phyloP scores from a whole-genome alignment of 2,329 filamentous ascomycete species.

The Fusarium sp. region DNA sequence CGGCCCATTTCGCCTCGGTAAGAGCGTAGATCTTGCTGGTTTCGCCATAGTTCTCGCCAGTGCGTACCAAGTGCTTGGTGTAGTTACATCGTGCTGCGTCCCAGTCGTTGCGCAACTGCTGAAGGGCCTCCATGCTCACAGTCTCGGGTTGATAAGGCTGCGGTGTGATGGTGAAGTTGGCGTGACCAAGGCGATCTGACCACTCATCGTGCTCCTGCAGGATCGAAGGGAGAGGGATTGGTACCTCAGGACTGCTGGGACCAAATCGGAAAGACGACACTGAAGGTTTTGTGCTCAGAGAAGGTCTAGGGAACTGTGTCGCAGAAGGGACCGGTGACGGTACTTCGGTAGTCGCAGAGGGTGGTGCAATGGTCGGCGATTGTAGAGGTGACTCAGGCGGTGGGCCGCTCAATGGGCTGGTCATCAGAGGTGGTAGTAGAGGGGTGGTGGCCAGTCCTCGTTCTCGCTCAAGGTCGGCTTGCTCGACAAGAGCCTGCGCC shows the following conservation, averaged over 20 bases:
- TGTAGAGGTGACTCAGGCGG: conserved; percentile 82
- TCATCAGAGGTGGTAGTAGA: conserved; percentile 82
- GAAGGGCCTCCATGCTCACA: conserved; percentile 65
- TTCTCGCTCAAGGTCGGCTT: conserved; percentile 63
- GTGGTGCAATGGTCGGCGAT: conserved; percentile 76
- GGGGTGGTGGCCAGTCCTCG: conserved; percentile 77
- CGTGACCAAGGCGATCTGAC: conserved; percentile 86
- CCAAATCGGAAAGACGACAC: conserved; percentile 74
- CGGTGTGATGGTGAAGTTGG: conserved; percentile 89
- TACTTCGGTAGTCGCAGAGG: conserved; percentile 52
- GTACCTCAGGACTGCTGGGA: conserved; percentile 66
- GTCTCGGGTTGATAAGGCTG: conserved; percentile 76
- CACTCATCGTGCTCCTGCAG: conserved; percentile 79
- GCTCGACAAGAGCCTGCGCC: conserved; percentile 45
- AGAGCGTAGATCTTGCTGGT: conserved; percentile 88
- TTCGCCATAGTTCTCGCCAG: conserved; percentile 87
- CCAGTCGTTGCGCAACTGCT: conserved; percentile 80
- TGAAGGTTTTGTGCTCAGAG: conserved; percentile 80
- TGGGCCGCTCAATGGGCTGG: conserved; percentile 62
- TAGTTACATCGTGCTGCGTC: conserved; percentile 84
- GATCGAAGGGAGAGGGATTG: conserved; percentile 68
- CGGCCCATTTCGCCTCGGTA: conserved; percentile 88
- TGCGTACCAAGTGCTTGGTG: conserved; percentile 86
- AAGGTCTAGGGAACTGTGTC: conserved; percentile 56
- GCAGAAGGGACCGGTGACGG: conserved; percentile 59